Evolutionary conservation across 352 stramenopile species (phyloP).

Genomic region (Porosira glacialis): DNA sequence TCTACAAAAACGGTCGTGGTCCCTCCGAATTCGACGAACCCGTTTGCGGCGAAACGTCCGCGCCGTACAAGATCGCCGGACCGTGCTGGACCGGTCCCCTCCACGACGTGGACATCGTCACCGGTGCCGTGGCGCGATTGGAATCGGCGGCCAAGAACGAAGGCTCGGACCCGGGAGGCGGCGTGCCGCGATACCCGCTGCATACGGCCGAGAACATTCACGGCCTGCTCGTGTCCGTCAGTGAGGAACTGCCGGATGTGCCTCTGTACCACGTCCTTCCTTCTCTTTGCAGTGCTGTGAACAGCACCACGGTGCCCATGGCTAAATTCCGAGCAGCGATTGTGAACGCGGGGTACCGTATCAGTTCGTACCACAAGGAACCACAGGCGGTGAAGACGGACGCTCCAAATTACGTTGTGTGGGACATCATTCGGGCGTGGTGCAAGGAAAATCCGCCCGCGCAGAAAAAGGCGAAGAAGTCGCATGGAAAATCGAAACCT

Average conservation of each 20-base stretch:
- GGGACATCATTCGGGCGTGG: conserved; percentile 96
- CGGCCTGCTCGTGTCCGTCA: conserved; percentile 91
- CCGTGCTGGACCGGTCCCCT: conserved; percentile 96
- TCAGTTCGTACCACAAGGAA: conserved; percentile 97
- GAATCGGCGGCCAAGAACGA: conserved; percentile 55
- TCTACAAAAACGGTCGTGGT: conserved; percentile 44
- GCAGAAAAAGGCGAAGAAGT: conserved; percentile 56
- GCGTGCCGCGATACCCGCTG: conserved; percentile 55
- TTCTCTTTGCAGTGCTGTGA: conserved; percentile 87
- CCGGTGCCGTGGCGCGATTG: conserved; percentile 61
- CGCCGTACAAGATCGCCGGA: conserved; percentile 86
- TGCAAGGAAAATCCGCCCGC: conserved; percentile 90
- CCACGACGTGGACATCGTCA: conserved; percentile 84
- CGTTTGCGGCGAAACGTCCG: conserved; percentile 77
- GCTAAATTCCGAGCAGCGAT: conserved; percentile 89
- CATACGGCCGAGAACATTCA: conserved; percentile 77
- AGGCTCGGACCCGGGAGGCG: conserved; percentile 24
- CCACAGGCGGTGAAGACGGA: conserved; percentile 97
- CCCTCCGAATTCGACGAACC: conserved; percentile 38
- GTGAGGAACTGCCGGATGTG: conserved; percentile 91
- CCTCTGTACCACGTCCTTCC: conserved; percentile 96
- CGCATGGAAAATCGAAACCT: conserved; percentile 21
- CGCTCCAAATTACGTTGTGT: conserved; percentile 95
- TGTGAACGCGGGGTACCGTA: conserved; percentile 92
- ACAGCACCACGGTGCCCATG: conserved; percentile 91